Base-by-base conservation (phyloP, 176 grass and related monocot species). In the Elaeis guineensis region DNA sequence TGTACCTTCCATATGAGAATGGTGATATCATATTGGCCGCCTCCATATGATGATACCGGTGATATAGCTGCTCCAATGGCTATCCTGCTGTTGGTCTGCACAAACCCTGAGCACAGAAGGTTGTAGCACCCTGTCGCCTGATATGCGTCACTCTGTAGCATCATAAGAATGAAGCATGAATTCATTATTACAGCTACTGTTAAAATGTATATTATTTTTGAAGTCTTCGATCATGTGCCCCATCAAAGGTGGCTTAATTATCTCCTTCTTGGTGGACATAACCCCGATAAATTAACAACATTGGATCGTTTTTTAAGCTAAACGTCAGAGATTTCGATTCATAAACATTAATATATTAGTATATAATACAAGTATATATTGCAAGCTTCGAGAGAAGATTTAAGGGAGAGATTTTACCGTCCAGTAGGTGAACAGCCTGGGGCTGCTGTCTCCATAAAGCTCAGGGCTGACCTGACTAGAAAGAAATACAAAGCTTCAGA, bases 381-480 rank as follows among this genome's bases (percentile, higher is more conserved):
- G 32, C 7, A 9, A 35, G 32, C 32, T 35, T 35, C 8, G 44
- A 73, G 58, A 32, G 44, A 29, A 17, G 35, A 44, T 22, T 23
- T 30, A 21, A 69, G 50, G 57, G 63, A 55, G 26, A 67, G 25
- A 21, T 21, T 75, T 82, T 64, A 95, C 90, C 18, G 91, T 96
- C 91, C 91, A 96, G 65, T 96, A 96, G 0, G 91, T 96, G 78
- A 96, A 96, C 21, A 96, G 83, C 80, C 91, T 79, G 0, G 91
- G 91, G 49, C 80, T 78, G 78, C 72, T 87, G 78, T 96, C 91
- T 54, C 91, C 91, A 65, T 96, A 96, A 61, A 96, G 83, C 86
- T 90, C 86, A 77, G 86, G 86, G 91, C 91, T 96, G 77, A 96
- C 91, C 91, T 96, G 91, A 90, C 86, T 95, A 95, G 85, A 90